phyloP scores from a whole-genome alignment of 768 basidiomycete genomes.

The Rhizopogon vulgaris region DNA sequence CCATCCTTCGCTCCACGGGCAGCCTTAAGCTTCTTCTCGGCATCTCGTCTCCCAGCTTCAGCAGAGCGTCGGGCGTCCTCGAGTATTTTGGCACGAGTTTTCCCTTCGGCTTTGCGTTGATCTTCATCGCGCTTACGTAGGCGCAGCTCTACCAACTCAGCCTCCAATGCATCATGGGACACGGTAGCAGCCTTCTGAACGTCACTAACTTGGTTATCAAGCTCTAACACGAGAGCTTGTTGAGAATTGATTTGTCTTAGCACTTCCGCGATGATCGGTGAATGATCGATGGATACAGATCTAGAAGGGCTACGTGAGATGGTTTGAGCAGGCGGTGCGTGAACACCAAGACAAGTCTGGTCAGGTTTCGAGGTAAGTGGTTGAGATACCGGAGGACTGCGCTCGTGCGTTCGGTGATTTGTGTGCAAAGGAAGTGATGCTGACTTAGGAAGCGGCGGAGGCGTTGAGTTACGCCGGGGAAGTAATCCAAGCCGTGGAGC shows the following conservation, averaged over 20 bases:
- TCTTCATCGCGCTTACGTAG: constrained; percentile 82
- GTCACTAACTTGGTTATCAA: constrained; percentile 65
- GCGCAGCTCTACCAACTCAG: constrained; percentile 68
- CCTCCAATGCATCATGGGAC: constrained; percentile 60
- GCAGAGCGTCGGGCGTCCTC: constrained; percentile 85
- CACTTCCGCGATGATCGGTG: constrained; percentile 67
- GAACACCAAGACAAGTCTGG: constrained; percentile 21
- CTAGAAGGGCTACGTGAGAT: constrained; percentile 19
- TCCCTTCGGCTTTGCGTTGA: constrained; percentile 65
- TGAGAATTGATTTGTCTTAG: constrained; percentile 64
- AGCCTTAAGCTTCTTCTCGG: constrained; percentile 81
- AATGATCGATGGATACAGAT: constrained; percentile 44
- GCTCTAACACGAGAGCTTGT: constrained; percentile 57
- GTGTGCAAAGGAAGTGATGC: constrained; percentile 74
- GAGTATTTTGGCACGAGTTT: constrained; percentile 73
- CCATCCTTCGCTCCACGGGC: constrained; percentile 60
- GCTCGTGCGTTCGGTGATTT: constrained; percentile 28
- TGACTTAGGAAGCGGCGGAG: constrained; percentile 80
- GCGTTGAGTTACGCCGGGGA: constrained; percentile 60
- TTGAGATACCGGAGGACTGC: constrained; percentile 19
- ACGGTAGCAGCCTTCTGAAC: constrained; percentile 49
- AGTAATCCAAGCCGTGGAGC: constrained; percentile 31
- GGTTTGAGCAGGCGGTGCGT: constrained; percentile 19
- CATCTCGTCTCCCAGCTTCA: constrained; percentile 75
- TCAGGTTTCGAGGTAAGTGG: constrained; percentile 15